Percentiles rank a stretch among this genome's conserved stretches.
Conservation (phyloP, 1,284 basidiomycete species). For the Heimioporus retisporus region DNA sequence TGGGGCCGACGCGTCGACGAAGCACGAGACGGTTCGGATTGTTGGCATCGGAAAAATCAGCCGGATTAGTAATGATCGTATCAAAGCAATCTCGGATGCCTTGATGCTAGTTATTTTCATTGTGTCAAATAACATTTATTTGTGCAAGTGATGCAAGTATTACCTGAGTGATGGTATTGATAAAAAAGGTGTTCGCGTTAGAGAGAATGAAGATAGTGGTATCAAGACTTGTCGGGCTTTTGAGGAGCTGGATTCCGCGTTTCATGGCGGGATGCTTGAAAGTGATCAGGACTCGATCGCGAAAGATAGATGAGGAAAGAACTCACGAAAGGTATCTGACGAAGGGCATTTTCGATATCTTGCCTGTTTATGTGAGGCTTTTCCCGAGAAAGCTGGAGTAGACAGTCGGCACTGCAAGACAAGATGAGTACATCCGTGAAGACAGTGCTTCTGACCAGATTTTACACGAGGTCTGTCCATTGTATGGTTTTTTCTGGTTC, state of each 20-base stretch:
- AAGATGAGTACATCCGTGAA: no score
- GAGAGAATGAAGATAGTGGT: slow-evolving; percentile 94
- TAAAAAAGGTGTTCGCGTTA: slow-evolving; percentile 96
- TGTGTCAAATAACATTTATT: no score
- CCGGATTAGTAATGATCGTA: slow-evolving; percentile 95
- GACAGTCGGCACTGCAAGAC: slow-evolving; percentile 67
- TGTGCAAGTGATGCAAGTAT: not conserved
- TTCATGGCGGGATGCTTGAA: slow-evolving; percentile 96
- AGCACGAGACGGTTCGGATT: slow-evolving; percentile 81
- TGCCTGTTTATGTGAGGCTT: slow-evolving; percentile 73
- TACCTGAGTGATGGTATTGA: slow-evolving; percentile 89
- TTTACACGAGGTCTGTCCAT: slow-evolving; percentile 97
- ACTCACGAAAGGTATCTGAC: slow-evolving; percentile 90
- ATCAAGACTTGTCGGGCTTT: slow-evolving; percentile 63
- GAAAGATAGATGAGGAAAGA: not conserved
- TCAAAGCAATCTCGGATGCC: slow-evolving; percentile 81
- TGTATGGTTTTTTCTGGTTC: slow-evolving; percentile 56
- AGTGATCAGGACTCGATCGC: not conserved
- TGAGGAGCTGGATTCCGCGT: slow-evolving; percentile 85
- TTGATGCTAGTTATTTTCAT: slow-evolving; percentile 64
- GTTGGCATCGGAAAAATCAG: slow-evolving; percentile 78
- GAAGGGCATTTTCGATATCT: slow-evolving; percentile 84
- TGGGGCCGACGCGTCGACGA: slow-evolving; percentile 79
- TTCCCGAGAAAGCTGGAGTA: slow-evolving; percentile 71
- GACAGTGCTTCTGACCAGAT: slow-evolving; percentile 11